A percentile compares a stretch with the other conserved stretches of the same genome.
Evolutionary conservation across 2,329 filamentous ascomycete species (phyloP).

Genomic region (Penicillium carneum): DNA sequence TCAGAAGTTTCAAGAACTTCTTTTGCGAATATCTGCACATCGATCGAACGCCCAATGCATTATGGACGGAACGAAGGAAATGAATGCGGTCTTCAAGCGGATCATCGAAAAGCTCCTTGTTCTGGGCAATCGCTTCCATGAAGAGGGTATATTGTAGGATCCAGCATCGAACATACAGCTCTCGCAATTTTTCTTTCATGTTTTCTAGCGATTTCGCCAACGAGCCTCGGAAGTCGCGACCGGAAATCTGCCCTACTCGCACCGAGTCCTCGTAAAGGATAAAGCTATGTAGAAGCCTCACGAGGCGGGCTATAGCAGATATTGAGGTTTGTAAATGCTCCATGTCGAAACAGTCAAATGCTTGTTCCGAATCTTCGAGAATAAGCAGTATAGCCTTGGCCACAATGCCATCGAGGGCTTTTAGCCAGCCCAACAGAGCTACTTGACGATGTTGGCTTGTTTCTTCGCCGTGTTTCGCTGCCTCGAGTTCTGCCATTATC

Average conservation of each 20-base stretch:
- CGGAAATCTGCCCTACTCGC: constrained; percentile 73
- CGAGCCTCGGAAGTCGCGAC: constrained; percentile 64
- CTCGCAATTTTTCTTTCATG: constrained; percentile 75
- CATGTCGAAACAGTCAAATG: constrained; percentile 85
- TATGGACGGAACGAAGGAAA: constrained; percentile 81
- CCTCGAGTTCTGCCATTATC: constrained; percentile 73
- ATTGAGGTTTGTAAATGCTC: constrained; percentile 77
- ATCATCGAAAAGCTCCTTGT: constrained; percentile 67
- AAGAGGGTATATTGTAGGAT: constrained; percentile 83
- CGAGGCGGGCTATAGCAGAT: constrained; percentile 72
- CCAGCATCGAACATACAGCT: constrained; percentile 89
- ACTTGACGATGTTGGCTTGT: constrained; percentile 71
- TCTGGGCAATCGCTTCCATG: constrained; percentile 75
- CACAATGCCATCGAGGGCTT: constrained; percentile 78
- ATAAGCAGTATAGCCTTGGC: constrained; percentile 73
- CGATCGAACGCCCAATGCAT: constrained; percentile 80
- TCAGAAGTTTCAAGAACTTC: constrained; percentile 86
- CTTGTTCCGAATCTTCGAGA: constrained; percentile 67
- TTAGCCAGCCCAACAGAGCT: constrained; percentile 76
- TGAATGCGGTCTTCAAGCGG: constrained; percentile 77
- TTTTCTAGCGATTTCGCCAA: constrained; percentile 52
- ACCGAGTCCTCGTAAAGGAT: constrained; percentile 85
- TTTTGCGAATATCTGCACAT: constrained; percentile 87
- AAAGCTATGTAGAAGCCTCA: constrained; percentile 77
- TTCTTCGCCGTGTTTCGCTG: constrained; percentile 62